phyloP scores from a whole-genome alignment of 73 alveolate genomes.

The Tetrahymena borealis region DNA sequence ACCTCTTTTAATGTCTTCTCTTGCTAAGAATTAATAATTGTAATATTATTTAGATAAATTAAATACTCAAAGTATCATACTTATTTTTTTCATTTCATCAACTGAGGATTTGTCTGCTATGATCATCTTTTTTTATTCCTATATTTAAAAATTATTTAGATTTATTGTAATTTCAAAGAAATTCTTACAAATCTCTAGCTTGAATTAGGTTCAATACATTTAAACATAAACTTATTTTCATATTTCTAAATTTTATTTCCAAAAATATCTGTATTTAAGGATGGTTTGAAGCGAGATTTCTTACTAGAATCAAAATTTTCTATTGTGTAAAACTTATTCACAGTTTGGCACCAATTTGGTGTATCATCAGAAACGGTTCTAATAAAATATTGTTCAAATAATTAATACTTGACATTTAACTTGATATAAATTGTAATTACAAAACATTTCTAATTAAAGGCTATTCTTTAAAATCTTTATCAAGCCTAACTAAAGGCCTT shows the following conservation, averaged over 20 bases:
- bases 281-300: constrained; percentile 12
- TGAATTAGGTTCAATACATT: constrained; percentile 24
- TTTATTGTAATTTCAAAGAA: too few relatives aligned
- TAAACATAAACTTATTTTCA: constrained; percentile 15
- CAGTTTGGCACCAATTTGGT: constrained; percentile 33
- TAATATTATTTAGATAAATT: background rate
- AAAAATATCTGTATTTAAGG: constrained; percentile 34
- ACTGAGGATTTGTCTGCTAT: constrained; percentile 21
- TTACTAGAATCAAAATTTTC: constrained; percentile 26
- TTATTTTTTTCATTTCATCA: constrained; percentile 1
- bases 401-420: background rate
- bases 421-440: background rate
- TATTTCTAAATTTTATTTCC: constrained; percentile 33
- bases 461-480: constrained; percentile 26
- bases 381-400: background rate
- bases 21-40: background rate
- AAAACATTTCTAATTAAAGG: constrained; percentile 19
- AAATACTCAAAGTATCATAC: background rate
- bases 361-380: constrained; percentile 35
- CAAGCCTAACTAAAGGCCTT: constrained; percentile 21
- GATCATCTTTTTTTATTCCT: constrained; percentile 36
- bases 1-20: constrained; percentile 18
- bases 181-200: constrained; percentile 16
- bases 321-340: constrained; percentile 33
- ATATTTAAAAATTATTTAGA: background rate